phyloP scores from a whole-genome alignment of 768 basidiomycete species.

The Tylopilus intermedius region DNA sequence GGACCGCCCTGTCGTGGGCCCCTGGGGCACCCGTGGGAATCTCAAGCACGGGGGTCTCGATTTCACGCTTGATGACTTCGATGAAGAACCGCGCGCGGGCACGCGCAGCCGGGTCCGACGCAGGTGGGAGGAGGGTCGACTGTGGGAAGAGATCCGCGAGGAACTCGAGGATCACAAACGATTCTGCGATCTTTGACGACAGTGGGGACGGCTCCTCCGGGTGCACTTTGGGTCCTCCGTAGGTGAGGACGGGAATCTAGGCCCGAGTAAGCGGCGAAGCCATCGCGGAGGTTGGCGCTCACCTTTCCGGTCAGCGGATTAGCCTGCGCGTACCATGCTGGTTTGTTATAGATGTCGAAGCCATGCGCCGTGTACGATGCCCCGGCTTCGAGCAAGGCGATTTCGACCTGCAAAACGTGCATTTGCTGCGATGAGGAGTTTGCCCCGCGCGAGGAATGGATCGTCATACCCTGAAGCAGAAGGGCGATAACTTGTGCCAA shows the following conservation, averaged over 20 bases:
- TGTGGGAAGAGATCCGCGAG: constrained; percentile 53
- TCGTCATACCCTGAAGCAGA: constrained; percentile 43
- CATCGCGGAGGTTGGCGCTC: neutral
- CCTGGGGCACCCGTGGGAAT: constrained; percentile 21
- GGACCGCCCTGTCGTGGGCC: neutral
- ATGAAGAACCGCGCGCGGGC: constrained; percentile 61
- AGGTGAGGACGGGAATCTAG: constrained; percentile 55
- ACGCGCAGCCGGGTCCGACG: constrained; percentile 44
- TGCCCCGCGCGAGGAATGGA: neutral
- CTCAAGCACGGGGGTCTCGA: constrained; percentile 34
- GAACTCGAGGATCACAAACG: constrained; percentile 60
- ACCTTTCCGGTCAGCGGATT: constrained; percentile 61
- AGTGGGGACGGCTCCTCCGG: constrained; percentile 52
- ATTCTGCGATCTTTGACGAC: constrained; percentile 59
- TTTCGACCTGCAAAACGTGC: constrained; percentile 39
- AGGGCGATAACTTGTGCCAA: constrained; percentile 46
- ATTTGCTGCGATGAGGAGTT: neutral
- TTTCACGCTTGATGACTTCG: constrained; percentile 39
- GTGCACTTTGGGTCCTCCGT: constrained; percentile 51
- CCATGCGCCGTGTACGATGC: constrained; percentile 45
- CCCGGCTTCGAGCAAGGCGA: constrained; percentile 54
- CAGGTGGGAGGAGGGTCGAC: constrained; percentile 42
- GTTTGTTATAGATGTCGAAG: constrained; percentile 59
- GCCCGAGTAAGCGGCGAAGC: too few species aligned
- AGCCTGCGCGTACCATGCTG: constrained; percentile 59